These are phyloP conservation scores for Suillus variegatus DNA, from an alignment of 768 basidiomycete species.

Conservation along the genomic window DNA sequence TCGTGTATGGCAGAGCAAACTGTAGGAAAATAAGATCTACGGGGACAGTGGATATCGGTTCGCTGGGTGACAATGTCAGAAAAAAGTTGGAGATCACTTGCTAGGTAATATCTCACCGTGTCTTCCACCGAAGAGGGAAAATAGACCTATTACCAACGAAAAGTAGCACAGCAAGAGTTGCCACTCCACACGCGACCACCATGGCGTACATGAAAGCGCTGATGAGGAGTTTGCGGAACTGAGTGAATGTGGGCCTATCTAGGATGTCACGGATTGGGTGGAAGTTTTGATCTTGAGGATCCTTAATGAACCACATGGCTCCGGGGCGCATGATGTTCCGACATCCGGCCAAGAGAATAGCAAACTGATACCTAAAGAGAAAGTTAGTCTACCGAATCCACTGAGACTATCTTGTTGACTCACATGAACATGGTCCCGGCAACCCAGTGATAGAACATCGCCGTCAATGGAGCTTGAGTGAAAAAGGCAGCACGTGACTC, in stretches of 20 bases:
- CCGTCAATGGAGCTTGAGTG: conserved; percentile 73
- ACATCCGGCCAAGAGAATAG: conserved; percentile 78
- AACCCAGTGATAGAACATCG: conserved; percentile 91
- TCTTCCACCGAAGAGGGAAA: conserved; percentile 85
- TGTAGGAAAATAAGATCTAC: conserved; percentile 89
- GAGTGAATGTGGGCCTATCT: conserved; percentile 77
- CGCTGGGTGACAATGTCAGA: conserved; percentile 43
- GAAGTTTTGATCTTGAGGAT: conserved; percentile 90
- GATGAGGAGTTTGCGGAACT: conserved; percentile 81
- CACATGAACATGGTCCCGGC: conserved; percentile 93
- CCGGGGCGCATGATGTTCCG: conserved; percentile 86
- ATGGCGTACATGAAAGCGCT: conserved; percentile 88
- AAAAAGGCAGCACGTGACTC: conserved; percentile 66
- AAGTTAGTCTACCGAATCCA: conserved; percentile 4
- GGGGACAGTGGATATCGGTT: conserved; percentile 84
- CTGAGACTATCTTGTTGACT: conserved; percentile 20
- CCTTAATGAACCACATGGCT: conserved; percentile 96
- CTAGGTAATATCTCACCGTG: conserved; percentile 52
- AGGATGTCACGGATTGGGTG: conserved; percentile 93
- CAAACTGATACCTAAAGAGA: conserved; percentile 80
- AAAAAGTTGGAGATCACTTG: not conserved
- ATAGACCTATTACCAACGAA: conserved; percentile 65
- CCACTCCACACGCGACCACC: conserved; percentile 79
- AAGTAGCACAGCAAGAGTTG: conserved; percentile 67
- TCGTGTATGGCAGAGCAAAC: conserved; percentile 77